Conservation (phyloP, 2,329 filamentous ascomycete species). For the Aspergillus costaricaensis region DNA sequence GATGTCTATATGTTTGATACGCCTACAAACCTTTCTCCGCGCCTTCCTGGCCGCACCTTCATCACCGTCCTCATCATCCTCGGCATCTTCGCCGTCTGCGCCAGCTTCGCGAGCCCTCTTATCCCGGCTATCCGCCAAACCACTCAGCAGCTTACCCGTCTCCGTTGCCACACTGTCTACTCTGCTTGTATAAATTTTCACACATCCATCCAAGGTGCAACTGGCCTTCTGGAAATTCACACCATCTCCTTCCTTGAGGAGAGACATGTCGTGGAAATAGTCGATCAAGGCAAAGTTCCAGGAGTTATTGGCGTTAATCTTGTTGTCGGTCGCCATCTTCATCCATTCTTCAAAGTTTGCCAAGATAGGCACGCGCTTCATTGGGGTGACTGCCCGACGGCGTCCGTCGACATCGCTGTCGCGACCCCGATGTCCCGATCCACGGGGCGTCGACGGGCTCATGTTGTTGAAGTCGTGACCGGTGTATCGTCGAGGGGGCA, state of each 20-base stretch:
- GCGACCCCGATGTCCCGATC: slow-evolving; percentile 37
- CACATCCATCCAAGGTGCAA: slow-evolving; percentile 94
- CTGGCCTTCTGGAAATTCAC: slow-evolving; percentile 99
- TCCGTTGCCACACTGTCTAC: slow-evolving; percentile 98
- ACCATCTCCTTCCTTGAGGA: slow-evolving; percentile 91
- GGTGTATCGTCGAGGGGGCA: slow-evolving; percentile 44
- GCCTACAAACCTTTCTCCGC: slow-evolving; percentile 67
- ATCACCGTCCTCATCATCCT: slow-evolving; percentile 63
- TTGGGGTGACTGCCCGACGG: slow-evolving; percentile 77
- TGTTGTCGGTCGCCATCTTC: slow-evolving; percentile 99
- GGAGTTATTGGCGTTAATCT: slow-evolving; percentile 96
- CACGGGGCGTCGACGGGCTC: slow-evolving; percentile 55
- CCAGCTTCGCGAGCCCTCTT: slow-evolving; percentile 68
- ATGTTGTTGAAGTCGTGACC: slow-evolving; percentile 33
- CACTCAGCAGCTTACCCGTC: slow-evolving; percentile 91
- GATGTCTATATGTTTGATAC: neutral
- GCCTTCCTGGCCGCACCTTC: slow-evolving; percentile 53
- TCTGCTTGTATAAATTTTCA: slow-evolving; percentile 98
- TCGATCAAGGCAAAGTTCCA: slow-evolving; percentile 99
- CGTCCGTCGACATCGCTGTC: slow-evolving; percentile 61
- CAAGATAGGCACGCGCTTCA: slow-evolving; percentile 92
- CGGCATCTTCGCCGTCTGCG: slow-evolving; percentile 60
- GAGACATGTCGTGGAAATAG: slow-evolving; percentile 98
- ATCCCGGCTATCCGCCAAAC: slow-evolving; percentile 74
- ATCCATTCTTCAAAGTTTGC: slow-evolving; percentile 99